Base-by-base conservation (phyloP, 768 basidiomycete genomes). In the Leccinum boreale region DNA sequence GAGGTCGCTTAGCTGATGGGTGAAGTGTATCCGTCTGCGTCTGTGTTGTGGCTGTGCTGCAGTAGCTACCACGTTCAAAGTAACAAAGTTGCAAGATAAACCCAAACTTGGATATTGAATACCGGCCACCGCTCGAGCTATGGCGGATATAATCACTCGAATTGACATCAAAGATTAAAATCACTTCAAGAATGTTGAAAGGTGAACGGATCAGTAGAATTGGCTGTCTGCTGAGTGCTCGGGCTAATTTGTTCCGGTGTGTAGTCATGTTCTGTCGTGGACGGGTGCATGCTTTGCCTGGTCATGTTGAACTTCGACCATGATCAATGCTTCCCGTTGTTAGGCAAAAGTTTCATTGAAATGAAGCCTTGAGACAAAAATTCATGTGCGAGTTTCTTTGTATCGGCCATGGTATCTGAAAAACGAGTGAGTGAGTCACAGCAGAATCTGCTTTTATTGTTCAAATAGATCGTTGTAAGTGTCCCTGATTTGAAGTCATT, bases 331-430 rank as follows among this genome's bases (percentile, higher is more conserved):
- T 19, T 33, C 3, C 3, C n/a, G 5, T 19, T 46, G 21, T 7
- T 64, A 94, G 93, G 97, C n/a, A 98, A 97, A 76, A 80, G 98
- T 23, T 99, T 96, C 79, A 98, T 98, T 65, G 97, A 98, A 77
- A 96, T 99, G 62, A 94, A 94, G 73, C 73, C 96, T 9, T 84
- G 86, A 11, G 95, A 96, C 77, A 97, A 98, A 80, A 97, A 2
- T 98, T 94, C 82, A 91, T 98, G 11, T 31, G 10, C 26, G 97
- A 98, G 73, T 94, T 97, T 72, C 80, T 98, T 55, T 99, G 97
- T 72, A 98, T 98, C 59, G 96, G 97, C n/a, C n/a, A n/a, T 75
- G 97, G 97, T 90, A 98, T 98, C 69, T 99, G 97, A 73, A 94
- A 31, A 98, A 98, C 78, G 98, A 98, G 95, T 97, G 68, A 71